These are phyloP conservation scores for Colletotrichum plurivorum DNA, from an alignment of 2,329 filamentous ascomycete species.

Conservation along the genomic window DNA sequence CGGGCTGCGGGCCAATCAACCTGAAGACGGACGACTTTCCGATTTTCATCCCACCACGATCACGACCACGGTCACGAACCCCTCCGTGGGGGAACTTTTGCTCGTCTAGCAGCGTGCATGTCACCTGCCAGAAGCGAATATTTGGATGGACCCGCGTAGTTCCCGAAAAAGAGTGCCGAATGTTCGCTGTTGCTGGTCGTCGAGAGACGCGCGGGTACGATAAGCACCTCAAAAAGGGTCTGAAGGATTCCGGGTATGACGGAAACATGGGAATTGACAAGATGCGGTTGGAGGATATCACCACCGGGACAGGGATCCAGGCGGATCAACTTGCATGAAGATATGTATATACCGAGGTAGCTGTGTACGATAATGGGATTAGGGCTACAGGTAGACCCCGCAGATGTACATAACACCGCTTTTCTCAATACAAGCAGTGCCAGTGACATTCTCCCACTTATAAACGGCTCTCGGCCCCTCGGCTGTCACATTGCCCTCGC, in stretches of 20 bases:
- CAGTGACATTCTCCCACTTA: conserved; percentile 18
- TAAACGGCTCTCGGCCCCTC: conserved; percentile 10
- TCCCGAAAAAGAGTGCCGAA: neutral
- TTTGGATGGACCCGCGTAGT: too few relatives aligned
- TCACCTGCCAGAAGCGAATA: too few relatives aligned
- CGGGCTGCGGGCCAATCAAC: conserved; percentile 21
- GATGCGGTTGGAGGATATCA: neutral
- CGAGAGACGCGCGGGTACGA: neutral
- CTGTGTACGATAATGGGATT: conserved; percentile 28
- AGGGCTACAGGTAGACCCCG: conserved; percentile 8
- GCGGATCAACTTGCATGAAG: neutral
- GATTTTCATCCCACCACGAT: neutral
- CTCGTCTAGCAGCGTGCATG: too few relatives aligned
- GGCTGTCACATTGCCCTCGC: neutral
- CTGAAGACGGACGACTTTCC: neutral
- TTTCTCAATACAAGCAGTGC: conserved; percentile 7
- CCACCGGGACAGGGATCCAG: neutral
- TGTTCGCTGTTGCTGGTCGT: neutral
- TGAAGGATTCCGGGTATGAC: neutral
- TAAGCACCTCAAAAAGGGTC: too few relatives aligned
- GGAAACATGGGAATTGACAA: neutral
- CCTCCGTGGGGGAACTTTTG: too few relatives aligned
- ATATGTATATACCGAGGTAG: neutral
- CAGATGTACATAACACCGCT: conserved; percentile 26
- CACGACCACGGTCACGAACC: too few relatives aligned